Base-by-base conservation (phyloP, 1,284 basidiomycete species). In the Naganishia sp. region DNA sequence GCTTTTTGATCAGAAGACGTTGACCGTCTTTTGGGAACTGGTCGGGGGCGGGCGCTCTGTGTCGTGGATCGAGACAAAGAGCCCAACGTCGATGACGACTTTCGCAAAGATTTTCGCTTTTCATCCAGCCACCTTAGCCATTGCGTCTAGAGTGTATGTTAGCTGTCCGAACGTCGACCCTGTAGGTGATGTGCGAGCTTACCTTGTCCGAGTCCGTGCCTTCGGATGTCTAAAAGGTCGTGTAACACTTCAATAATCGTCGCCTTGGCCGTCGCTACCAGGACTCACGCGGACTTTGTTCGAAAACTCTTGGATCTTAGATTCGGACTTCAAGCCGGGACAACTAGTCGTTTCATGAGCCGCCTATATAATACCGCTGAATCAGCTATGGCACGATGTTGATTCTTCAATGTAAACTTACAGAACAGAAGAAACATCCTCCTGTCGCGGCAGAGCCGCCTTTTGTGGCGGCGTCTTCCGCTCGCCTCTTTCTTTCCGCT, bases 81-180 rank as follows among this genome's bases (percentile, higher is more conserved):
- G 36, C 31, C 39, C 36, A 18, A n/a, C 16, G 31, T 42, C 21
- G 33, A 55, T 16, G 31, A 10, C 11, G 53, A n/a, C 21, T 39
- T 55, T 15, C 15, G 36, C 55, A 59, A 25, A 43, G 11, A 18
- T 15, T 43, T 61, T 18, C 39, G 21, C 59, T 31, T 52, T 21
- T 52, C 59, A 2, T 28, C 48, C 15, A 61, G 21, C 59, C 59
- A 61, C 48, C 28, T 61, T 46, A 61, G 52, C 59, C 59, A 61
- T 61, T 61, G 59, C 21, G 59, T 39, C 59, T 61, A 25, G 7
- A 39, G 48, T 23, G 46, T 3, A 39, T 60, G 6, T 3, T 15
- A 23, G 21, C 9, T 28, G 33, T 36, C 57, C 50, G 33, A 16
- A 18, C 28, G 33, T 7, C 5, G 25, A 3, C 9, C 31, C 7